These are phyloP conservation scores for Spatholobus suberectus DNA, from an alignment of 306 rosid genomes.

Conservation along the genomic window DNA sequence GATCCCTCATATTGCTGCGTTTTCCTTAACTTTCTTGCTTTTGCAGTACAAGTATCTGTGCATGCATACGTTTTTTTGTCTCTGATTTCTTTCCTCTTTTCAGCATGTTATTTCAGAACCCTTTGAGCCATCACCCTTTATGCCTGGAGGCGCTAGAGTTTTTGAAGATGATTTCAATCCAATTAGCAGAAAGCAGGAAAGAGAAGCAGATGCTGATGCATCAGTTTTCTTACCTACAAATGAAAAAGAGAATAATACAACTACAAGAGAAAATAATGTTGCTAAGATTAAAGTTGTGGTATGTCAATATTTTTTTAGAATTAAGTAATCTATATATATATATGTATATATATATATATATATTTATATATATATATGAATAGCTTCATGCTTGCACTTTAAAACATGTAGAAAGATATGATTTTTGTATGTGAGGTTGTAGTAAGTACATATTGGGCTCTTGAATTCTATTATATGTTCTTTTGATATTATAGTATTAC, in stretches of 20 bases:
- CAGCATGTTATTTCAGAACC: slow-evolving; percentile 93
- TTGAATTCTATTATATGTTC: background rate
- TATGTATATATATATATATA: no score
- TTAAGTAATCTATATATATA: background rate
- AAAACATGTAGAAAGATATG: slow-evolving; percentile 6
- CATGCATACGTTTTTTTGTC: slow-evolving; percentile 29
- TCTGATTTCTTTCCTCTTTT: slow-evolving; percentile 41
- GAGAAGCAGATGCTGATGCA: slow-evolving; percentile 63
- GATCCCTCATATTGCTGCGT: background rate
- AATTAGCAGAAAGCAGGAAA: slow-evolving; percentile 61
- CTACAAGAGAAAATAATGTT: slow-evolving; percentile 75
- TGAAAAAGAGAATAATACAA: slow-evolving; percentile 68
- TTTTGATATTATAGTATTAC: background rate
- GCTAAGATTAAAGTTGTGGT: slow-evolving; percentile 99
- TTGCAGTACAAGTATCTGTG: background rate
- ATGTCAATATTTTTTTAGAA: slow-evolving; percentile 45
- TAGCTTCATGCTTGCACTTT: slow-evolving; percentile 12
- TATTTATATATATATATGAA: slow-evolving; percentile 6
- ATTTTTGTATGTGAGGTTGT: slow-evolving; percentile 16
- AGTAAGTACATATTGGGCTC: background rate
- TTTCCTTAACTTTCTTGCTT: slow-evolving; percentile 3
- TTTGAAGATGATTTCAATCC: slow-evolving; percentile 71
- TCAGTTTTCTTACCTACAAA: slow-evolving; percentile 53
- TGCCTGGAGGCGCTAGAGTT: slow-evolving; percentile 70
- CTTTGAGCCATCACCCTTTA: slow-evolving; percentile 90